Evolutionary conservation across 176 grass and related monocot genomes (phyloP), one percentile per base, ranked within the genome.

Genomic region (Aegilops longissima): DNA sequence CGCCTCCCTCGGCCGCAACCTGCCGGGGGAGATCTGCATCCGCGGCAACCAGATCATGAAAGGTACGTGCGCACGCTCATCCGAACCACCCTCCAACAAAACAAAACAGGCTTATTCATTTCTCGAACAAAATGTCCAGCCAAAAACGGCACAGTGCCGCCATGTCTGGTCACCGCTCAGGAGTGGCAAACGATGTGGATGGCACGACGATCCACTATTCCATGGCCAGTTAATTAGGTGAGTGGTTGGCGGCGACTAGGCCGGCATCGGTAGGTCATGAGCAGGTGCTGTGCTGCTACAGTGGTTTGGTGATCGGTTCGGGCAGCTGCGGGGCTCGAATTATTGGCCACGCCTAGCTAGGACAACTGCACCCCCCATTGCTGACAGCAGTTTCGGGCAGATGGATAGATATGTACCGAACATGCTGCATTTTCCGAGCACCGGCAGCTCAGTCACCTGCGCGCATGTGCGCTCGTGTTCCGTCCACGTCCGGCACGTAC

Each of bases 21-120:
- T 81, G 68, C 61, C 89, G 0, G 95, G 95, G 2, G 95, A 98
- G 85, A 93, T 98, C 78, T 98, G 95, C 88, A 98, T 98, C 83
- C 90, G 95, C 31, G 95, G 95, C 33, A 90, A 91, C 12, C 95
- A 98, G 34, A 95, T 98, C 93, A 98, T 98, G 95, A 98, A 95
- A 95, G 95, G 95, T 98, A 85, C 20, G 36, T 44, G 1, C 18
- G 5, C 8, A 36, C 36, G 6, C 36, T 39, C 36, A 8, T 39
- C 36, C 6, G 36, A 39, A 39, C 7, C 36, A 39, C 36, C 6
- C 36, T 39, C 36, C 36, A 35, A 35, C 0, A 5, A 35, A 35
- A 35, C 34, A 34, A 38, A 38, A 31, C 30, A 44, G 3, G 40
- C 0, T 44, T 44, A 44, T 3, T 44, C 10, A 49, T 49, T 44